A percentile compares a stretch with the other conserved stretches of the same genome.
Conservation (phyloP, 192 early-diverging fungal genomes). For the Coemansia sp. region DNA sequence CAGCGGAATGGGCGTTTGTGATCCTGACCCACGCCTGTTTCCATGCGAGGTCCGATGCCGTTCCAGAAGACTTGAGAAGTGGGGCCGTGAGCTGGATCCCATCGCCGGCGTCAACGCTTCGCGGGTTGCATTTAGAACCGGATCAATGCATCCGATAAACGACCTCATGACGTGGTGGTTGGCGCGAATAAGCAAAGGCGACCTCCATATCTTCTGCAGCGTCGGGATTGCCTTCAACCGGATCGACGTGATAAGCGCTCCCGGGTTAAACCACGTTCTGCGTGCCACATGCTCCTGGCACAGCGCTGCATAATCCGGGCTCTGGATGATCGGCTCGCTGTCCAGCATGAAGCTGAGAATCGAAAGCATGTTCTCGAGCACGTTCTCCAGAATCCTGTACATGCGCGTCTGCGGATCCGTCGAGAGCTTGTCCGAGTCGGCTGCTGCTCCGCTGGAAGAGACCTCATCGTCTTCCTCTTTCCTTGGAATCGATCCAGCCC, state of each 20-base stretch:
- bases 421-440: neutral
- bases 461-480: constrained; percentile 8
- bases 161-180: constrained; percentile 58
- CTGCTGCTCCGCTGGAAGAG: neutral
- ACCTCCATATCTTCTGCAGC: constrained; percentile 66
- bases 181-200: constrained; percentile 57
- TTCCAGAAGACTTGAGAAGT: constrained; percentile 23
- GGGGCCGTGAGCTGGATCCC: constrained; percentile 22
- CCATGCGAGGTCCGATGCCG: constrained; percentile 15
- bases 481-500: constrained; percentile 25
- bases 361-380: constrained; percentile 47
- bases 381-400: constrained; percentile 31
- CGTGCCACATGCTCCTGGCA: constrained; percentile 40
- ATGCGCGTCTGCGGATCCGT: constrained; percentile 23
- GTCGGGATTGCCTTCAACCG: constrained; percentile 62
- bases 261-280: constrained; percentile 68
- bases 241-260: constrained; percentile 65
- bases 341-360: constrained; percentile 72
- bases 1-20: constrained; percentile 36
- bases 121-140: constrained; percentile 73
- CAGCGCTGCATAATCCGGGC: constrained; percentile 54
- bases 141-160: constrained; percentile 62
- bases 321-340: constrained; percentile 70
- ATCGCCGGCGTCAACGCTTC: constrained; percentile 44
- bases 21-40: constrained; percentile 14